Evolutionary conservation across 2,329 filamentous ascomycete species (phyloP).

Genomic region (Colletotrichum tropicicola): DNA sequence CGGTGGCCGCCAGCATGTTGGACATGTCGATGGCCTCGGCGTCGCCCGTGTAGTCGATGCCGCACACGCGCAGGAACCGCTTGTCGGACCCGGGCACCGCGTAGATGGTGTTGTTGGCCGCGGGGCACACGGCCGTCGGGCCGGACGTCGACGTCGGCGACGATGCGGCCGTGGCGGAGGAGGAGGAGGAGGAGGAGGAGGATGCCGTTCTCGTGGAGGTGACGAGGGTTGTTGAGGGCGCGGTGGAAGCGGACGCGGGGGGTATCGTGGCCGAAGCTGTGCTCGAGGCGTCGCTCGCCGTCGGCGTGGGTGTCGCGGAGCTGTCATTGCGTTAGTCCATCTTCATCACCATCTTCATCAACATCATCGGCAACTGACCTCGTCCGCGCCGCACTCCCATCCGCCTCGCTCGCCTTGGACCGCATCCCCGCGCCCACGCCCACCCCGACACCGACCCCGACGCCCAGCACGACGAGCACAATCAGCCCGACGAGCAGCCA

Average conservation of each 20-base stretch:
- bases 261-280: not conserved
- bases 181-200: not conserved
- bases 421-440: slow-evolving; percentile 41
- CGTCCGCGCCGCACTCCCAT: not conserved
- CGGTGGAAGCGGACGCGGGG: slow-evolving; percentile 26
- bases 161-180: slow-evolving; percentile 33
- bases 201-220: not conserved
- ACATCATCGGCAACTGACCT: not conserved
- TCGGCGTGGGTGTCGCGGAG: slow-evolving; percentile 4
- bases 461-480: slow-evolving; percentile 44
- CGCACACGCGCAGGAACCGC: slow-evolving; percentile 54
- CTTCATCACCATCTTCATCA: not conserved
- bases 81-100: slow-evolving; percentile 48
- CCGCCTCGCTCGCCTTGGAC: slow-evolving; percentile 4
- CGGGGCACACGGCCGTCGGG: slow-evolving; percentile 47
- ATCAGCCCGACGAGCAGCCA: slow-evolving; percentile 44
- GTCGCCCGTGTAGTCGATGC: slow-evolving; percentile 52
- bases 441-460: slow-evolving; percentile 51
- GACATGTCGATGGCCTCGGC: slow-evolving; percentile 44
- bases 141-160: slow-evolving; percentile 35
- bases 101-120: slow-evolving; percentile 54
- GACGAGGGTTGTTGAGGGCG: not conserved
- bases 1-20: slow-evolving; percentile 45
- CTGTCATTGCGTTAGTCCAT: not conserved
- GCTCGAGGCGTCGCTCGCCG: not conserved